Evolutionary conservation across 2,329 filamentous ascomycete species (phyloP), one percentile per base, ranked within the genome.

Genomic region (Parastagonospora nodorum): DNA sequence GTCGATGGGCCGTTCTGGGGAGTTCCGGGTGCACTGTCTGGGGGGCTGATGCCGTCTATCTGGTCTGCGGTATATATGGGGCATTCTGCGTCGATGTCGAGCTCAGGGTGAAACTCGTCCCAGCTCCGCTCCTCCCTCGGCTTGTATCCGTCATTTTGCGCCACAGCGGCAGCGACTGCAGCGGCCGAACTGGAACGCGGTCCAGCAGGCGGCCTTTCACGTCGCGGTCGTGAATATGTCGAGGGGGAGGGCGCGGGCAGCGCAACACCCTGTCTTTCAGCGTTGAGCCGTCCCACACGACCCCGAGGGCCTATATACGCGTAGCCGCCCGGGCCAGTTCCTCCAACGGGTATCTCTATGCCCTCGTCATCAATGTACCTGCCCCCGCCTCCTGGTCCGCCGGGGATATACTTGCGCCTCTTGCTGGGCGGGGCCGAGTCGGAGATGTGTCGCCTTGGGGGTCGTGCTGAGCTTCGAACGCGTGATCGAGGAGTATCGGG

Each of bases 101-200:
- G 84, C 65, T 97, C 90, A 0, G 91, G 92, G 74, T 99, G 94
- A 59, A 97, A 97, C 72, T 99, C 94, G 68, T 97, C 92, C 92
- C 93, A 99, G 45, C 91, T 90, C 56, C 93, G 87, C 77, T 99
- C 94, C 76, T 99, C 94, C 67, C 94, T 84, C 29, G 94, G 94
- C 73, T 99, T 99, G 76, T 97, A 97, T 43, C 93, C 92, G 78
- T 97, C 94, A 65, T 87, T 92, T 69, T 96, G 92, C 61, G 91
- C 90, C 51, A 94, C 88, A 4, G 89, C 88, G 5, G 91, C 92
- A 43, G 92, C 90, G 19, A 92, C 90, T 27, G 92, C 92, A 10
- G 93, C 91, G n/a, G 84, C 91, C 39, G 90, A 93, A 64, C 88
- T 91, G 74, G 89, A 95, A 59, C 89, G 84, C 71, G 89, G 89